A percentile compares a stretch with the other conserved stretches of the same genome.
Evolutionary conservation across 192 early-diverging fungal species (phyloP).

Genomic region (Coemansia sp.): DNA sequence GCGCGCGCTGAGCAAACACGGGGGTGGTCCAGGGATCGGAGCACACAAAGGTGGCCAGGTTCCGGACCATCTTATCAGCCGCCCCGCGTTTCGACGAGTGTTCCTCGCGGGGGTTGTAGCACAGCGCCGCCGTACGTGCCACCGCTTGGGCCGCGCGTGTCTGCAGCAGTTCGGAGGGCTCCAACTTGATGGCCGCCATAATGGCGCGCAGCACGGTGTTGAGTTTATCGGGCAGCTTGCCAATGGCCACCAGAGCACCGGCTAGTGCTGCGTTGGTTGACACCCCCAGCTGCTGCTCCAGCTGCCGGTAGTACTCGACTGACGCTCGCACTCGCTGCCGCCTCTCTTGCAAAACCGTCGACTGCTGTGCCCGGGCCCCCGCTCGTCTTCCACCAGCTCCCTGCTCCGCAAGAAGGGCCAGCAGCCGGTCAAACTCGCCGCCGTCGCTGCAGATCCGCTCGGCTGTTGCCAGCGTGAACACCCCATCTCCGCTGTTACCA

Average conservation of each 20-base stretch:
- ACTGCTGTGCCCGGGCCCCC: not conserved
- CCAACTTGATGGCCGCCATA: conserved; percentile 81
- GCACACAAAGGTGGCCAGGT: conserved; percentile 82
- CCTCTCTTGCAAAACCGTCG: conserved; percentile 54
- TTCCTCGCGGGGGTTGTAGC: conserved; percentile 13
- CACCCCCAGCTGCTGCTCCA: conserved; percentile 68
- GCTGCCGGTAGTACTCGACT: conserved; percentile 66
- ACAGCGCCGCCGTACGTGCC: conserved; percentile 42
- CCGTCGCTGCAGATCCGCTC: conserved; percentile 42
- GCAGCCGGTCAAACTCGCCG: conserved; percentile 48
- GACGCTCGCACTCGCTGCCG: conserved; percentile 64
- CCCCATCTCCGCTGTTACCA: not conserved
- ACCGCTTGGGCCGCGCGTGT: conserved; percentile 59
- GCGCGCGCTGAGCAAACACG: conserved; percentile 53
- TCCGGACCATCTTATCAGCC: conserved; percentile 86
- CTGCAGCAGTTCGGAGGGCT: conserved; percentile 60
- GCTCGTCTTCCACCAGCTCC: not conserved
- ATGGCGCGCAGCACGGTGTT: conserved; percentile 82
- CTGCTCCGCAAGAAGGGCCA: conserved; percentile 29
- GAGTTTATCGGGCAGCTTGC: conserved; percentile 75
- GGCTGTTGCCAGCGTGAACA: conserved; percentile 63
- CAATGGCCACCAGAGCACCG: conserved; percentile 78
- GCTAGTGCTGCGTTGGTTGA: conserved; percentile 64
- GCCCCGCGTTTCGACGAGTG: conserved; percentile 40
- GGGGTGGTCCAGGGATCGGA: conserved; percentile 75